Percentiles rank a stretch among this genome's conserved stretches.
These are phyloP conservation scores for Ocimum tenuiflorum DNA, from an alignment of 257 asterid genomes.

Conservation along the genomic window DNA sequence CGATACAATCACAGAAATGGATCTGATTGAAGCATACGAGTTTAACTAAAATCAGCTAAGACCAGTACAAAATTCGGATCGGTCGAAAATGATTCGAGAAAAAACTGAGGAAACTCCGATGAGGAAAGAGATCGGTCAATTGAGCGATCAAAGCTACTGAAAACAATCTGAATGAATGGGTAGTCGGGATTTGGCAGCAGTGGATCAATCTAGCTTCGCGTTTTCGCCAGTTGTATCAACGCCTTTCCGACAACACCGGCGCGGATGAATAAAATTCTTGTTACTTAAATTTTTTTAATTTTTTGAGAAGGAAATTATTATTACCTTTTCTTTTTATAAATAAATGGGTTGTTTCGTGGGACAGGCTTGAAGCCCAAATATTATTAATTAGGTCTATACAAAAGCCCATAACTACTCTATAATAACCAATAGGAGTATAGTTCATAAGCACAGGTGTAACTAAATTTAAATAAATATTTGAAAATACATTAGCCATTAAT, in stretches of 20 bases:
- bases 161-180: neutral
- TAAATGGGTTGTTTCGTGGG: no score
- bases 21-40: constrained; percentile 18
- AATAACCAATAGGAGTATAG: no score
- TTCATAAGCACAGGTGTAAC: no score
- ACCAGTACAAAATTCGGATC: constrained; percentile 7
- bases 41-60: neutral
- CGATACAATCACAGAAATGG: constrained; percentile 1
- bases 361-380: no score
- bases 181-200: neutral
- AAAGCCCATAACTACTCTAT: no score
- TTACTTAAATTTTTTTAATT: no score
- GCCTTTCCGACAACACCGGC: neutral
- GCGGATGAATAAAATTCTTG: no score
- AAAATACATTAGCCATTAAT: no score
- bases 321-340: no score
- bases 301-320: no score
- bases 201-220: constrained; percentile 5
- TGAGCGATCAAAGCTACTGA: neutral
- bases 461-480: no score
- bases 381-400: no score
- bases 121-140: neutral
- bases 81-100: neutral
- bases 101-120: constrained; percentile 15
- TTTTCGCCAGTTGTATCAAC: neutral